A percentile compares a stretch with the other conserved stretches of the same genome.
Conservation (phyloP, 2,329 filamentous ascomycete species). For the Beauveria medogensis region DNA sequence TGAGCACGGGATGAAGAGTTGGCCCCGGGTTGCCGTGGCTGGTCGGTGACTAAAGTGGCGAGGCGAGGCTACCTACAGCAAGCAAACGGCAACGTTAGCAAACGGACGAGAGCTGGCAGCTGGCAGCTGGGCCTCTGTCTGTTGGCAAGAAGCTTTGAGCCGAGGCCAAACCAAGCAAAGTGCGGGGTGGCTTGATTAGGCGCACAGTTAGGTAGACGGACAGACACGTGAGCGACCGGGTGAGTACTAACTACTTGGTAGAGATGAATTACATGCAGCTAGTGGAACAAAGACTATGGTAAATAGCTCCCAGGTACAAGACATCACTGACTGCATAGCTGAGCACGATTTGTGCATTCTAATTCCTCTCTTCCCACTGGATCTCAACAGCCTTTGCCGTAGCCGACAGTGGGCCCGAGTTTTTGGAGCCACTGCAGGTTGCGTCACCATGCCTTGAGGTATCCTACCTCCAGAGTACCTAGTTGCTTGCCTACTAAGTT, state of each 20-base stretch:
- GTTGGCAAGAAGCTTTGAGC: not conserved
- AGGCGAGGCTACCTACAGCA: not conserved
- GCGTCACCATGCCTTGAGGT: too few species aligned
- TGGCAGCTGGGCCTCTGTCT: not conserved
- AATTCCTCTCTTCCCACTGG: too few species aligned
- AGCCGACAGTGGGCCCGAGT: too few species aligned
- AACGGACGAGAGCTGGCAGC: not conserved
- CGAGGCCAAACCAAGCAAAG: not conserved
- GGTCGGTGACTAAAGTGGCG: not conserved
- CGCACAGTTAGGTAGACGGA: not conserved
- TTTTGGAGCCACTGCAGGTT: too few species aligned
- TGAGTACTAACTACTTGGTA: not conserved
- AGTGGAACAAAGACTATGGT: too few species aligned
- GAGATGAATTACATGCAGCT: too few species aligned
- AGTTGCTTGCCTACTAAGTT: too few species aligned
- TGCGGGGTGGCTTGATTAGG: not conserved
- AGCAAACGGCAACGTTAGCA: not conserved
- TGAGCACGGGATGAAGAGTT: constrained; percentile 5
- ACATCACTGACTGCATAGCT: too few species aligned
- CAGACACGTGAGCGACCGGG: not conserved
- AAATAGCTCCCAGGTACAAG: not conserved
- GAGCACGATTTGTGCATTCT: too few species aligned
- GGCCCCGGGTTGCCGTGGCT: constrained; percentile 6
- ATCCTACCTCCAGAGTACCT: too few species aligned
- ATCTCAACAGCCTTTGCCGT: too few species aligned